Percentiles rank a stretch among this genome's conserved stretches.
Evolutionary conservation across 73 alveolate genomes (phyloP).

Genomic region (Blepharisma stoltei): DNA sequence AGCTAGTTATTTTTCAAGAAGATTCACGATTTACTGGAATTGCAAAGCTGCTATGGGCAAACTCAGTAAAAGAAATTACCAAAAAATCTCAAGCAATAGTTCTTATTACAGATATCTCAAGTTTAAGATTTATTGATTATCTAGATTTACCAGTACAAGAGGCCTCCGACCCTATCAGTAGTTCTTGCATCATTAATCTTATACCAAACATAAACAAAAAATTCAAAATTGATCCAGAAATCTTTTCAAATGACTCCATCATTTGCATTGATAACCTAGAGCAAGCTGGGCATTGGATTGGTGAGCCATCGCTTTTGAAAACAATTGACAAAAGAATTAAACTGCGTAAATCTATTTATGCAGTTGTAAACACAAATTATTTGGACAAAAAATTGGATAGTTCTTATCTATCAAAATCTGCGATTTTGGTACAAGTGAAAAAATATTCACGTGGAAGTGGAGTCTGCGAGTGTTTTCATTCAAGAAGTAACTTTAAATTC

Average conservation of each 20-base stretch:
- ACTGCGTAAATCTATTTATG: neutral
- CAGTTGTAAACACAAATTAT: constrained; percentile 7
- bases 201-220: no score
- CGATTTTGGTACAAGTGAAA: neutral
- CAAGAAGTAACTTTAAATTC: constrained; percentile 37
- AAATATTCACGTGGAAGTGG: neutral
- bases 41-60: neutral
- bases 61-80: neutral
- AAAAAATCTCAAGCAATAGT: neutral
- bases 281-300: neutral
- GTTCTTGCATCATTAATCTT: no score
- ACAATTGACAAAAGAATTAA: neutral
- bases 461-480: neutral
- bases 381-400: neutral
- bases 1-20: neutral
- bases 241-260: neutral
- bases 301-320: neutral
- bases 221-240: no score
- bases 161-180: no score
- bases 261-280: neutral
- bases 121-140: neutral
- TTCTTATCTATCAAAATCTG: neutral
- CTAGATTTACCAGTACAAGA: neutral
- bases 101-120: neutral
- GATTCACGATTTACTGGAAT: constrained; percentile 9